These are phyloP conservation scores for Xylaria curta DNA, from an alignment of 495 filamentous ascomycete species.

Conservation along the genomic window DNA sequence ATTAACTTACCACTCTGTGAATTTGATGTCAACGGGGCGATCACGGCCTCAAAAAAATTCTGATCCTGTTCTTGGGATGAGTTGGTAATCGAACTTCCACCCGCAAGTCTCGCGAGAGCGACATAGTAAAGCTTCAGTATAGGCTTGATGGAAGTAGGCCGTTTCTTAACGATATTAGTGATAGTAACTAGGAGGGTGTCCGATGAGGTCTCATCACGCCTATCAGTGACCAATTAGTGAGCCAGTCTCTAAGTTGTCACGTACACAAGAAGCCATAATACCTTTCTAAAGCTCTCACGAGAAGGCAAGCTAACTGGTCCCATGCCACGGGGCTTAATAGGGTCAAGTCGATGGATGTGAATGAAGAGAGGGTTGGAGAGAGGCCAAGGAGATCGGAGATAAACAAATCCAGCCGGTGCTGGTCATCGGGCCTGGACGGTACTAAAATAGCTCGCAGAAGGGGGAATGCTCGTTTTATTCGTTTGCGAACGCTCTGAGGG, in stretches of 20 bases:
- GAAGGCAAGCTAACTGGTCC: conserved; percentile 42
- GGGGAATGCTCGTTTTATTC: conserved; percentile 42
- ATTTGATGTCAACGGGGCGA: conserved; percentile 29
- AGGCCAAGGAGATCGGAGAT: conserved; percentile 43
- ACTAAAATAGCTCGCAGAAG: conserved; percentile 46
- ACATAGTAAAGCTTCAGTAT: conserved; percentile 34
- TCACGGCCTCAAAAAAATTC: conserved; percentile 25
- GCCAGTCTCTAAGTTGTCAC: neutral
- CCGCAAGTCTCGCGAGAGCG: conserved; percentile 30
- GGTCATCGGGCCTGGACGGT: conserved; percentile 40
- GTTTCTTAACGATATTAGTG: conserved; percentile 30
- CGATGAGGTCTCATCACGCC: conserved; percentile 31
- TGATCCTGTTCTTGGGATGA: conserved; percentile 22
- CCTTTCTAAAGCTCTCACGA: conserved; percentile 45
- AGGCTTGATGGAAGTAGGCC: conserved; percentile 31
- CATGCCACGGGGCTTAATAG: conserved; percentile 39
- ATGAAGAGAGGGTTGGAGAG: conserved; percentile 17
- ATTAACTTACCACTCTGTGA: conserved; percentile 32
- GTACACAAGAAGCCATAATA: conserved; percentile 16
- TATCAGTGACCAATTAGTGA: conserved; percentile 23
- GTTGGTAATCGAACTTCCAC: neutral
- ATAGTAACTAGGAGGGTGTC: conserved; percentile 28
- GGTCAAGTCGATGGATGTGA: conserved; percentile 37
- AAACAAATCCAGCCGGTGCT: conserved; percentile 43
- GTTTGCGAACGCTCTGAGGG: conserved; percentile 26